These are phyloP conservation scores for Xylaria cubensis DNA, from an alignment of 495 filamentous ascomycete genomes.

Conservation along the genomic window DNA sequence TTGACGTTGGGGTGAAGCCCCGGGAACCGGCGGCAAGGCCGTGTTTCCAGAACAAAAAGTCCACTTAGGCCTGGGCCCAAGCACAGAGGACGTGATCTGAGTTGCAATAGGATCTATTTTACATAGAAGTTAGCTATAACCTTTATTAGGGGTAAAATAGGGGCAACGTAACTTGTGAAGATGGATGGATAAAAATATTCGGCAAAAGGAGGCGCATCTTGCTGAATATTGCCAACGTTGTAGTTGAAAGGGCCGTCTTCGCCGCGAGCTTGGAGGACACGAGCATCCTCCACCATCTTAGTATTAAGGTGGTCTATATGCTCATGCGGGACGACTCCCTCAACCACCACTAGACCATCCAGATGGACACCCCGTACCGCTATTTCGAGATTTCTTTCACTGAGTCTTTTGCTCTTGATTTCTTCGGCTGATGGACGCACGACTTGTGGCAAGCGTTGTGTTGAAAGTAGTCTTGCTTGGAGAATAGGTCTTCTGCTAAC, in stretches of 20 bases:
- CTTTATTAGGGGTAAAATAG: conserved; percentile 1
- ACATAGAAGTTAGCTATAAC: neutral
- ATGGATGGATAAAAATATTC: conserved; percentile 52
- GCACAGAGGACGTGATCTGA: conserved; percentile 54
- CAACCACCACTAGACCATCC: conserved; percentile 67
- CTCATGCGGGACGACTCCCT: conserved; percentile 52
- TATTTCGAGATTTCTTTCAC: conserved; percentile 54
- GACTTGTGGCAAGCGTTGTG: conserved; percentile 13
- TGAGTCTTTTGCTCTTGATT: conserved; percentile 32
- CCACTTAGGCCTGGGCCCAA: conserved; percentile 56
- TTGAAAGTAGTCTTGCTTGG: conserved; percentile 11
- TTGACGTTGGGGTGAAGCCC: conserved; percentile 49
- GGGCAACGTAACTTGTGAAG: conserved; percentile 46
- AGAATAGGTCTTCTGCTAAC: neutral
- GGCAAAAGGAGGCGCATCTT: conserved; percentile 53
- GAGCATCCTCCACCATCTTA: conserved; percentile 60
- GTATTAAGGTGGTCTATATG: conserved; percentile 56
- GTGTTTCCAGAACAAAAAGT: conserved; percentile 62
- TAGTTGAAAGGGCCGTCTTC: conserved; percentile 59
- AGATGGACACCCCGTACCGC: conserved; percentile 56
- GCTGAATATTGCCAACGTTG: conserved; percentile 62
- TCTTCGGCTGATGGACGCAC: conserved; percentile 32
- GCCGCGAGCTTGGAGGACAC: conserved; percentile 47
- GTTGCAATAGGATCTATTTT: conserved; percentile 56
- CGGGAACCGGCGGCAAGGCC: conserved; percentile 54